Conservation (phyloP, 2,329 filamentous ascomycete genomes). For the Alternaria metachromatica region DNA sequence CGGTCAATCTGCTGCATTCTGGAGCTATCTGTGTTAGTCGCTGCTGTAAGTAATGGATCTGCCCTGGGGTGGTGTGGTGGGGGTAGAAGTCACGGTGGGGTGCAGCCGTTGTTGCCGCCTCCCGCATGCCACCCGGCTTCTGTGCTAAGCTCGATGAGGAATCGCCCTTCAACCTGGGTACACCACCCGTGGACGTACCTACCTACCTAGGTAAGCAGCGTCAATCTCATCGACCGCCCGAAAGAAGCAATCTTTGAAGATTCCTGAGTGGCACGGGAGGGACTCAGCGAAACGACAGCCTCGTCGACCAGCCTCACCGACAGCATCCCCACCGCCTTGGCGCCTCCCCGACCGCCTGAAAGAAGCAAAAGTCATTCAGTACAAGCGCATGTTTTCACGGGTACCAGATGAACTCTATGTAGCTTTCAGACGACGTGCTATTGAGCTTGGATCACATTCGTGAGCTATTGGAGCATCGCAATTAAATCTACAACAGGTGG, state of each 20-base stretch:
- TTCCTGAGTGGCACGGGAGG: neutral
- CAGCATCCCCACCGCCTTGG: neutral
- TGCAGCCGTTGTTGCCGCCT: neutral
- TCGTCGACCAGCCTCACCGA: neutral
- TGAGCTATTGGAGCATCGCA: neutral
- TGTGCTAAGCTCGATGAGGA: neutral
- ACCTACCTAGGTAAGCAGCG: neutral
- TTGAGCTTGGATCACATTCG: neutral
- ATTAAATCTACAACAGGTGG: neutral
- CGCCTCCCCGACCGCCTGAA: neutral
- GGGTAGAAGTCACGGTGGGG: neutral
- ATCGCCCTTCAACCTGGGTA: neutral
- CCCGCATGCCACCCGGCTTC: neutral
- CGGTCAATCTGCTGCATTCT: neutral
- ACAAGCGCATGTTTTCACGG: neutral
- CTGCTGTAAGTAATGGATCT: neutral
- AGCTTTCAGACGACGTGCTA: neutral
- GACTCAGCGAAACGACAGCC: neutral
- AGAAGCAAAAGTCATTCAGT: neutral
- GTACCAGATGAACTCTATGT: neutral
- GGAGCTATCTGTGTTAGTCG: neutral
- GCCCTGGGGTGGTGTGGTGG: neutral
- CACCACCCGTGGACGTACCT: too few relatives aligned
- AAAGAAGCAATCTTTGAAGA: neutral
- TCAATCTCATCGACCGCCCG: neutral